Conservation (phyloP, 2,329 filamentous ascomycete genomes). For the Magnaporthiopsis incrustans region DNA sequence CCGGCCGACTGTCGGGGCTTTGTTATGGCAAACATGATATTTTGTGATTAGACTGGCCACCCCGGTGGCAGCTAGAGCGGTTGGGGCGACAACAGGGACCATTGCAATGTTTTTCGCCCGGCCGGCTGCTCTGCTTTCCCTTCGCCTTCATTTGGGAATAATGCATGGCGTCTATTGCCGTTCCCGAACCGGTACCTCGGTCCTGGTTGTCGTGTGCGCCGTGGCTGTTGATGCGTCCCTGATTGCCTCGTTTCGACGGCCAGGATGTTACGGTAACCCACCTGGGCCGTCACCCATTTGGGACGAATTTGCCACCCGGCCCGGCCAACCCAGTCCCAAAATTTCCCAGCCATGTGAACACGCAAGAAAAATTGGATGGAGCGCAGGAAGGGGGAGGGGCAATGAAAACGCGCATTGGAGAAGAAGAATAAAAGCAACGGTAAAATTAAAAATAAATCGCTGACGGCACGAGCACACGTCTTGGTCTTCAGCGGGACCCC, state of each 20-base stretch:
- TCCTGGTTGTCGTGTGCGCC: neutral
- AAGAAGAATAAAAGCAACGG: neutral
- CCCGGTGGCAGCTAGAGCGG: neutral
- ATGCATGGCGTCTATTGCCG: neutral
- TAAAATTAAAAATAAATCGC: neutral
- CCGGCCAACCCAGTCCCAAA: neutral
- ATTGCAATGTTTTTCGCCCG: neutral
- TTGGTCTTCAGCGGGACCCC: neutral
- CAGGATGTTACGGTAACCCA: neutral
- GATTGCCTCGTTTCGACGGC: neutral
- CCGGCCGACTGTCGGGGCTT: neutral
- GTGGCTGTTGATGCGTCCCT: neutral
- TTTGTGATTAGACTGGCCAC: neutral
- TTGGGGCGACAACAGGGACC: neutral
- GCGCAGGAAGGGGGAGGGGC: neutral
- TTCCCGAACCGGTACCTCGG: neutral
- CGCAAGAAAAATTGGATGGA: neutral
- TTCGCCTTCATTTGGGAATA: neutral
- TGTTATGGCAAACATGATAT: neutral
- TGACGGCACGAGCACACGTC: neutral
- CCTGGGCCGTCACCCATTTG: neutral
- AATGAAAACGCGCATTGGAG: no score
- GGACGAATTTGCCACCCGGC: neutral
- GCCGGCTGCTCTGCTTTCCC: neutral
- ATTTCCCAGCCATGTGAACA: neutral